Conservation (phyloP, 2,329 filamentous ascomycete genomes). For the Nothomitra cinnamomea region DNA sequence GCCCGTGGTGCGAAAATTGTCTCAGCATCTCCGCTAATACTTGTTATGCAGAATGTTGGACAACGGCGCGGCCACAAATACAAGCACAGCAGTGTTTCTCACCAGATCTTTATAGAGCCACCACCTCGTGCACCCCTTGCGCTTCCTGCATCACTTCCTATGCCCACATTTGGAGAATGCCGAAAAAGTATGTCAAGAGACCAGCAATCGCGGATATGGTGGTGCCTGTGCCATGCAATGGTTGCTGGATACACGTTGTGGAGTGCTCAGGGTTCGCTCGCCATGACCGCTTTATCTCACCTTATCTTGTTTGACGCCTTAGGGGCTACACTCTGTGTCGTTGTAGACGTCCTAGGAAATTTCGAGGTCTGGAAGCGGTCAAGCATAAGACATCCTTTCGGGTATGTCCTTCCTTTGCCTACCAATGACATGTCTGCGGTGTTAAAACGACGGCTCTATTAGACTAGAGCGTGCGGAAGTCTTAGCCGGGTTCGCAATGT, state of each 20-base stretch:
- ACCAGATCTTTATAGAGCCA: slow-evolving; percentile 93
- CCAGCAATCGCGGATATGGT: slow-evolving; percentile 66
- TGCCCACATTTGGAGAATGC: slow-evolving; percentile 77
- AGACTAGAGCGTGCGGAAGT: slow-evolving; percentile 80
- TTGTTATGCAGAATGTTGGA: slow-evolving; percentile 51
- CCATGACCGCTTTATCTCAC: slow-evolving; percentile 82
- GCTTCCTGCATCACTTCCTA: slow-evolving; percentile 77
- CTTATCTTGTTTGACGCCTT: slow-evolving; percentile 91
- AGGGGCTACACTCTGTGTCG: slow-evolving; percentile 78
- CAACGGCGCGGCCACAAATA: slow-evolving; percentile 92
- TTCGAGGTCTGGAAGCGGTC: slow-evolving; percentile 96
- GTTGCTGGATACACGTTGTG: slow-evolving; percentile 76
- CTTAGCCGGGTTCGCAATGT: slow-evolving; percentile 88
- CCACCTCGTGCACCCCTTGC: slow-evolving; percentile 70
- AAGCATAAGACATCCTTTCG: slow-evolving; percentile 86
- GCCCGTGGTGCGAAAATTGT: slow-evolving; percentile 15
- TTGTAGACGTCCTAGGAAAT: slow-evolving; percentile 83
- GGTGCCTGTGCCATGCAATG: slow-evolving; percentile 77
- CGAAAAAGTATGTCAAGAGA: slow-evolving; percentile 79
- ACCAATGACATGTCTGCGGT: neutral
- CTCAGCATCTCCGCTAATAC: neutral
- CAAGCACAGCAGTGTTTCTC: slow-evolving; percentile 90
- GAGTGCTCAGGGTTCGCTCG: slow-evolving; percentile 68
- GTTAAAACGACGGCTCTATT: slow-evolving; percentile 3
- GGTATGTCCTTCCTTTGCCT: slow-evolving; percentile 16